Evolutionary conservation across 306 rosid species (phyloP).

Genomic region (Cucurbita moschata): DNA sequence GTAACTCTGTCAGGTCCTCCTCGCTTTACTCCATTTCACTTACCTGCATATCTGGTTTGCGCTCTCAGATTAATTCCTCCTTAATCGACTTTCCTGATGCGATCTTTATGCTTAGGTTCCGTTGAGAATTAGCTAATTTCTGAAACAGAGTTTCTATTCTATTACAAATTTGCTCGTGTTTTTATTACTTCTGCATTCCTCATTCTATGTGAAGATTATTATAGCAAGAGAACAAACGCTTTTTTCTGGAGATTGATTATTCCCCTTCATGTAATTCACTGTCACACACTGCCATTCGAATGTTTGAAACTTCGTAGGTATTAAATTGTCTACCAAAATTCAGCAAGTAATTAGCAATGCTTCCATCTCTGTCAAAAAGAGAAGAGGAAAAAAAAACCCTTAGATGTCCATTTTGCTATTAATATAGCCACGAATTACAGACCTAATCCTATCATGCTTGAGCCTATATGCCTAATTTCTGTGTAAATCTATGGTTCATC

Average conservation of each 20-base stretch:
- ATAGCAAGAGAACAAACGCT: not conserved
- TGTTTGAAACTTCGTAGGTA: not conserved
- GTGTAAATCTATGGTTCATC: not conserved
- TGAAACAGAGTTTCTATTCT: not conserved
- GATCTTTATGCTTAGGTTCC: not conserved
- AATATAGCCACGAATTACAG: not conserved
- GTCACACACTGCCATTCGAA: not conserved
- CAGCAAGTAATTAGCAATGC: not conserved
- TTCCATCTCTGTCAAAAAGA: not conserved
- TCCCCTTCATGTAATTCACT: not conserved
- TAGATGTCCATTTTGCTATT: not conserved
- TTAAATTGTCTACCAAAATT: not conserved
- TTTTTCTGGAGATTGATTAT: not conserved
- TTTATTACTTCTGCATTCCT: not conserved
- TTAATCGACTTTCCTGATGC: not conserved
- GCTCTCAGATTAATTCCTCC: not conserved
- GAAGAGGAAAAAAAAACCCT: not conserved
- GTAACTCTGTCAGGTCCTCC: constrained; percentile 52
- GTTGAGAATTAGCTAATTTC: not conserved
- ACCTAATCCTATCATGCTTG: not conserved
- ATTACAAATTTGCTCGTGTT: not conserved
- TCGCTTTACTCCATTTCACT: not conserved
- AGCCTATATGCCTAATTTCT: not conserved
- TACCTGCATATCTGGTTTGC: not conserved
- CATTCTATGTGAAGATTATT: not conserved